Percentiles rank a stretch among this genome's conserved stretches.
These are phyloP conservation scores for Cylindrodendrum hubeiense DNA, from an alignment of 2,329 filamentous ascomycete species.

Conservation along the genomic window DNA sequence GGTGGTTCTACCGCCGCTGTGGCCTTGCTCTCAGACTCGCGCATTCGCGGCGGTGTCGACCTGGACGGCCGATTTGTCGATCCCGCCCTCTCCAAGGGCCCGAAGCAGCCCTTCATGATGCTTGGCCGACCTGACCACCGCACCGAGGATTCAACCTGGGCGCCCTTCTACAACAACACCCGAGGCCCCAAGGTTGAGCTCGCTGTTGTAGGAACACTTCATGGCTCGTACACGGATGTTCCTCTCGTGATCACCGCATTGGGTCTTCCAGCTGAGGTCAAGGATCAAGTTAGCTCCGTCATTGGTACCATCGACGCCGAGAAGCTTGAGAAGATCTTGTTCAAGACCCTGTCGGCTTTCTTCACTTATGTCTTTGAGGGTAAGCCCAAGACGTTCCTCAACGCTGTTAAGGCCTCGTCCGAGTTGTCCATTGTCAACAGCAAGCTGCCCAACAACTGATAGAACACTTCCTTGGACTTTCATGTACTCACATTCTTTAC, in stretches of 20 bases:
- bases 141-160: constrained; percentile 49
- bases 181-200: constrained; percentile 42
- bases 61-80: constrained; percentile 55
- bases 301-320: constrained; percentile 30
- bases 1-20: constrained; percentile 54
- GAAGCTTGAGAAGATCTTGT: constrained; percentile 34
- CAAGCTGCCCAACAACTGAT: constrained; percentile 17
- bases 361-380: constrained; percentile 36
- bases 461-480: background rate
- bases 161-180: constrained; percentile 44
- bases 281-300: background rate
- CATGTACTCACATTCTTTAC: background rate
- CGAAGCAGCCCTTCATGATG: constrained; percentile 47
- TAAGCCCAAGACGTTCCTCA: constrained; percentile 14
- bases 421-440: constrained; percentile 36
- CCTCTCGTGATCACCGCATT: constrained; percentile 44
- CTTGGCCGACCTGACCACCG: constrained; percentile 47
- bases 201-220: constrained; percentile 40
- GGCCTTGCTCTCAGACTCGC: constrained; percentile 45
- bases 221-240: constrained; percentile 50
- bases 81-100: constrained; percentile 43
- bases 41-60: constrained; percentile 53
- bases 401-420: constrained; percentile 9
- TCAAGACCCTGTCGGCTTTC: constrained; percentile 37
- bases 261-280: constrained; percentile 28